Conservation (phyloP, 177 flowering plant genomes). For the Vitis hybrid region DNA sequence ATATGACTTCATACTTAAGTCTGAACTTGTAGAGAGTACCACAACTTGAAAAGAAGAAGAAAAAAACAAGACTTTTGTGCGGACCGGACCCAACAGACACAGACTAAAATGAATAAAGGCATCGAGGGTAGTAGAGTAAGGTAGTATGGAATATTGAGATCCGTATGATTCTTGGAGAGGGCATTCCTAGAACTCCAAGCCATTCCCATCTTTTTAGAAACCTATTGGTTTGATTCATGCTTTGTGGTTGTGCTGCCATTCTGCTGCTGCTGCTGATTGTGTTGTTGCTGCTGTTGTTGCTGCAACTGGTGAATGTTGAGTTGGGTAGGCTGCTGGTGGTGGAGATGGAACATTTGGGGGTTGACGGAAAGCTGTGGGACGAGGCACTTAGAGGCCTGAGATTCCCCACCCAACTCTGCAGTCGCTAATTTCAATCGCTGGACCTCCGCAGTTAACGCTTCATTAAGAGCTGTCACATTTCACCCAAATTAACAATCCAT, state of each 20-base stretch:
- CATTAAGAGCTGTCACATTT: slow-evolving; percentile 53
- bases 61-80: neutral
- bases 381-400: slow-evolving; percentile 37
- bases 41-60: neutral
- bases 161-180: neutral
- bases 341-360: slow-evolving; percentile 57
- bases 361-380: slow-evolving; percentile 47
- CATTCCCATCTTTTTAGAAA: neutral
- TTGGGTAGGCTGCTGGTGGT: slow-evolving; percentile 39
- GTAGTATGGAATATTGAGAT: neutral
- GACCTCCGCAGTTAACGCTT: slow-evolving; percentile 63
- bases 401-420: slow-evolving; percentile 41
- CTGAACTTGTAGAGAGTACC: slow-evolving; percentile 1
- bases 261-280: slow-evolving; percentile 32
- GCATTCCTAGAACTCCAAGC: neutral
- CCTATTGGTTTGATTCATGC: slow-evolving; percentile 35
- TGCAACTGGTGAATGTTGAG: slow-evolving; percentile 25
- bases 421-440: slow-evolving; percentile 59
- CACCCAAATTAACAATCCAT: neutral
- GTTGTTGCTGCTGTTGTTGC: slow-evolving; percentile 28
- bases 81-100: neutral
- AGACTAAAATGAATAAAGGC: slow-evolving; percentile 24
- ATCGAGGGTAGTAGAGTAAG: too few relatives aligned
- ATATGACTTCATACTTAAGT: slow-evolving; percentile 3
- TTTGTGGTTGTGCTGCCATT: slow-evolving; percentile 30